Conservation (phyloP, 257 asterid species). For the Jasminum sambac region DNA sequence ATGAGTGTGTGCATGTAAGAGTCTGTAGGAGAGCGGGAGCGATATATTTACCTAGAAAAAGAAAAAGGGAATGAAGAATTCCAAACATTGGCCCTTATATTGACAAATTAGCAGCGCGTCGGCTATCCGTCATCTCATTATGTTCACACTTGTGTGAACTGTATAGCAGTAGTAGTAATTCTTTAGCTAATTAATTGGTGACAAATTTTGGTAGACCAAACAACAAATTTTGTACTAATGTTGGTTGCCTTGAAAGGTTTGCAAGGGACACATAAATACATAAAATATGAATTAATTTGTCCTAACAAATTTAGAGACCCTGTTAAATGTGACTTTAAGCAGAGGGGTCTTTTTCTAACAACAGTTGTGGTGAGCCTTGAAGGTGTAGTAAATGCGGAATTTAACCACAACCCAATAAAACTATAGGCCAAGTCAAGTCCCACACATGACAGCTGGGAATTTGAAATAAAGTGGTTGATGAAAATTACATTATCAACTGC, state of each 20-base stretch:
- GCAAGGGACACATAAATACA: neutral
- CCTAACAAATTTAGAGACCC: neutral
- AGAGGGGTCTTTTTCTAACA: neutral
- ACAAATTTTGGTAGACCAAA: neutral
- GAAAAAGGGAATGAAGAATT: too few relatives aligned
- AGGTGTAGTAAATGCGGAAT: neutral
- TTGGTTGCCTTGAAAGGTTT: neutral
- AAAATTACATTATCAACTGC: conserved; percentile 8
- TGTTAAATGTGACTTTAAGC: neutral
- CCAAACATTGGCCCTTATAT: too few relatives aligned
- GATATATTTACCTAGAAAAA: too few relatives aligned
- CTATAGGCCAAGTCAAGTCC: neutral
- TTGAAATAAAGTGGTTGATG: conserved; percentile 21
- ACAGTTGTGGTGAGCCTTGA: neutral
- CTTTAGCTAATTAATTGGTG: neutral
- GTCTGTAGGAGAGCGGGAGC: too few relatives aligned
- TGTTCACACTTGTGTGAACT: neutral
- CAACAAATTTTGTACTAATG: neutral
- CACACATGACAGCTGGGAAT: conserved; percentile 23
- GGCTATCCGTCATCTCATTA: neutral
- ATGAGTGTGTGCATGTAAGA: too few relatives aligned
- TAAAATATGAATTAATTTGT: neutral
- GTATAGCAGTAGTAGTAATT: neutral
- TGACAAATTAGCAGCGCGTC: too few relatives aligned
- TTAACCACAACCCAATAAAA: neutral